Evolutionary conservation across 495 filamentous ascomycete species (phyloP).

Genomic region (Penicillium malachiteum): DNA sequence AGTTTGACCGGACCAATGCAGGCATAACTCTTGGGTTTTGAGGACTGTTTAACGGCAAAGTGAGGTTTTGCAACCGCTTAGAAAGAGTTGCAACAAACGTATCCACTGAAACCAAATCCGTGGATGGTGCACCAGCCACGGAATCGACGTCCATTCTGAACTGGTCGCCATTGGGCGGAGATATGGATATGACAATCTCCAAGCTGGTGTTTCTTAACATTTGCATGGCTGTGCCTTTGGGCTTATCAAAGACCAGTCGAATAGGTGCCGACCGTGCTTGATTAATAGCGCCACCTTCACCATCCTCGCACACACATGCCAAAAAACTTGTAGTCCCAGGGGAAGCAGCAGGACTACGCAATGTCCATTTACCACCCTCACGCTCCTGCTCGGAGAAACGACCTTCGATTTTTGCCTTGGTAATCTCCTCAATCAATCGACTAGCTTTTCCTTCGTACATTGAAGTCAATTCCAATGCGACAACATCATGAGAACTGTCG

Average conservation of each 20-base stretch:
- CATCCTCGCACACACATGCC: slow-evolving; percentile 75
- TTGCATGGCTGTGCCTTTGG: slow-evolving; percentile 31
- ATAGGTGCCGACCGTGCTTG: slow-evolving; percentile 32
- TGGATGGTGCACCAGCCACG: slow-evolving; percentile 59
- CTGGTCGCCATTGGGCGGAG: slow-evolving; percentile 32
- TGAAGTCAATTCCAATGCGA: slow-evolving; percentile 51
- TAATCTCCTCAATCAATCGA: slow-evolving; percentile 80
- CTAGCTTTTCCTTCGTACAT: slow-evolving; percentile 76
- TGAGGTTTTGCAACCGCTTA: slow-evolving; percentile 58
- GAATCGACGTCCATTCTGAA: slow-evolving; percentile 62
- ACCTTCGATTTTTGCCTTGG: slow-evolving; percentile 81
- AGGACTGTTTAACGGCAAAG: slow-evolving; percentile 67
- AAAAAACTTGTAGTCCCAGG: slow-evolving; percentile 64
- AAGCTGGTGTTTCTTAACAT: slow-evolving; percentile 30
- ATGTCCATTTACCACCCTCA: slow-evolving; percentile 75
- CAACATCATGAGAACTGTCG: slow-evolving; percentile 60
- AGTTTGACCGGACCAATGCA: slow-evolving; percentile 47
- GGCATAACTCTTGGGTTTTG: slow-evolving; percentile 66
- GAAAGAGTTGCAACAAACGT: slow-evolving; percentile 68
- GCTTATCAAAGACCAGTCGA: slow-evolving; percentile 39
- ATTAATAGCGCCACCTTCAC: slow-evolving; percentile 22
- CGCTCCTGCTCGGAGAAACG: slow-evolving; percentile 76
- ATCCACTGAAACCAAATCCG: slow-evolving; percentile 65
- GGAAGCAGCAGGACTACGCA: slow-evolving; percentile 61
- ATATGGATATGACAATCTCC: slow-evolving; percentile 41